Percentiles rank a stretch among this genome's conserved stretches.
Evolutionary conservation across 345 rosid species (phyloP).

Genomic region (Diplotaxis tenuifolia): DNA sequence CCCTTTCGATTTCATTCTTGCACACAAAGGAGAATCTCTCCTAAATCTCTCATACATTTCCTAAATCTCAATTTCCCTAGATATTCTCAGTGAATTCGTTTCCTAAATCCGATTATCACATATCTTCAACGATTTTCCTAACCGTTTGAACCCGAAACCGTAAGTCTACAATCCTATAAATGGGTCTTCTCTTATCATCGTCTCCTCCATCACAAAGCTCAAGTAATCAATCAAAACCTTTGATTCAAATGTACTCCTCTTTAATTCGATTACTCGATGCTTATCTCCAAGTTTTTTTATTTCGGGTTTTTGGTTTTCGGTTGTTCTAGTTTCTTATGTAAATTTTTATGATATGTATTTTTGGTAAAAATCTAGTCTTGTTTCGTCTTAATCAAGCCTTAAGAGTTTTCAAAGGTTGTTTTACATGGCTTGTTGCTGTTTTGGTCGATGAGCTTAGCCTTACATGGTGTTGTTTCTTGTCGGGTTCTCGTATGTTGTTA

Average conservation of each 20-base stretch:
- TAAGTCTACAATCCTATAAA: background rate
- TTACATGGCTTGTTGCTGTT: background rate
- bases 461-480: background rate
- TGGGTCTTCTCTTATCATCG: background rate
- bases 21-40: background rate
- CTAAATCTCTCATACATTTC: background rate
- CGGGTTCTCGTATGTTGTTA: too few relatives aligned
- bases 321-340: background rate
- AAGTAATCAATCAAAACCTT: background rate
- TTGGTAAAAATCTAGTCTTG: background rate
- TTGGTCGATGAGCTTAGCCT: background rate
- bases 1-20: background rate
- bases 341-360: too few relatives aligned
- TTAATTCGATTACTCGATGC: background rate
- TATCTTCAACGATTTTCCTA: too few relatives aligned
- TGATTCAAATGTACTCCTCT: background rate
- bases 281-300: background rate
- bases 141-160: background rate
- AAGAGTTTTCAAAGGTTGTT: background rate
- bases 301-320: background rate
- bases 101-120: too few relatives aligned
- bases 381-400: background rate
- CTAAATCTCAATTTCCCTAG: background rate
- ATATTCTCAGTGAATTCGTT: too few relatives aligned
- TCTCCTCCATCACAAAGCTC: background rate